Percentiles rank a stretch among this genome's conserved stretches.
Evolutionary conservation across 2,329 filamentous ascomycete species (phyloP).

Genomic region (Magnaporthiopsis poae): DNA sequence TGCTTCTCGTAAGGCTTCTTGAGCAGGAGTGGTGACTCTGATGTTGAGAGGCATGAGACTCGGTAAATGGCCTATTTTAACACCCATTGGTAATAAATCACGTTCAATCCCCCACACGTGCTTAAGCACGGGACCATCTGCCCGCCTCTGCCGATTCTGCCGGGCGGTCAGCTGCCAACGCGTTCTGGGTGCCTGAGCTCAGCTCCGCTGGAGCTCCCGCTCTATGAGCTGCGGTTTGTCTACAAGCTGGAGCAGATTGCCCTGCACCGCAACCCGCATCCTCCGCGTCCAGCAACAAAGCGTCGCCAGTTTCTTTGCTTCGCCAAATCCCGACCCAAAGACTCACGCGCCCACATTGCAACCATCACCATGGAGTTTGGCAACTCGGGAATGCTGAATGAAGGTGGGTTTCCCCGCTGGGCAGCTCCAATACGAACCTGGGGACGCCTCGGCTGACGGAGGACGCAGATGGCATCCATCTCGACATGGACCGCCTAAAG

Average conservation of each 20-base stretch:
- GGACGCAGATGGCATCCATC: conserved; percentile 83
- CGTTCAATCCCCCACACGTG: conserved; percentile 16
- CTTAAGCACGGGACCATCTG: background rate
- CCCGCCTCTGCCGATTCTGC: conserved; percentile 9
- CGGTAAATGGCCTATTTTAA: no score
- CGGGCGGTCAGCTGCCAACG: conserved; percentile 20
- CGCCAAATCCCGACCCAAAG: conserved; percentile 14
- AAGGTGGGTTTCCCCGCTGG: conserved; percentile 37
- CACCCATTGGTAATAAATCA: no score
- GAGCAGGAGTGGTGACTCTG: no score
- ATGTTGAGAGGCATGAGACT: no score
- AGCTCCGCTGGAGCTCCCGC: conserved; percentile 15
- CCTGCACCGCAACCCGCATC: background rate
- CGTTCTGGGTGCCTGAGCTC: conserved; percentile 38
- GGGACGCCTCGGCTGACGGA: conserved; percentile 16
- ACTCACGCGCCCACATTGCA: conserved; percentile 8
- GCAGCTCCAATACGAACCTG: background rate
- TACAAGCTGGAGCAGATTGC: background rate
- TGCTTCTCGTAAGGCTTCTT: no score
- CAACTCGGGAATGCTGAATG: conserved; percentile 50
- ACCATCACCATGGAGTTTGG: conserved; percentile 51
- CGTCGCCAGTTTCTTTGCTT: background rate
- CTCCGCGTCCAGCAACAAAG: conserved; percentile 9
- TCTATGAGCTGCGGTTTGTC: no score
- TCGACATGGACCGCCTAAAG: conserved; percentile 98